Percentiles rank a stretch among this genome's conserved stretches.
Evolutionary conservation across 2,329 filamentous ascomycete genomes (phyloP).

Genomic region (Nothopassalora personata): DNA sequence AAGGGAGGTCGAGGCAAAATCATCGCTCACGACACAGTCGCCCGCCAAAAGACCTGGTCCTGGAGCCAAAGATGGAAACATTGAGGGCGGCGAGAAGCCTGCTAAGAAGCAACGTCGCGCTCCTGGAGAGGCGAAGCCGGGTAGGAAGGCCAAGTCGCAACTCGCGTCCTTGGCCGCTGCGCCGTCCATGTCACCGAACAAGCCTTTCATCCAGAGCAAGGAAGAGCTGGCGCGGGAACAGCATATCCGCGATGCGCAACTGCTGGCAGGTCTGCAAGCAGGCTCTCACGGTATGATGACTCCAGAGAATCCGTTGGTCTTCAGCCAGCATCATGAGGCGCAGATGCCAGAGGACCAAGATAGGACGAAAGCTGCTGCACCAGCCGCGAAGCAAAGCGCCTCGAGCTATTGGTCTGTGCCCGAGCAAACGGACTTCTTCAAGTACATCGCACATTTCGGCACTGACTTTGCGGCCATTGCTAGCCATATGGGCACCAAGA

Average conservation of each 20-base stretch:
- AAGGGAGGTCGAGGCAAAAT: conserved; percentile 58
- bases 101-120: conserved; percentile 28
- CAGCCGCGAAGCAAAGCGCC: conserved; percentile 27
- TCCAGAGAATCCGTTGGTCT: conserved; percentile 17
- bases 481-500: conserved; percentile 75
- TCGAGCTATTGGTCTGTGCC: conserved; percentile 87
- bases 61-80: conserved; percentile 24
- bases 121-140: conserved; percentile 30
- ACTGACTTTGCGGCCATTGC: conserved; percentile 74
- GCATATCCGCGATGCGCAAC: conserved; percentile 30
- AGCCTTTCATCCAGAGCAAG: conserved; percentile 24
- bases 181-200: conserved; percentile 30
- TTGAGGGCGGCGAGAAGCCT: conserved; percentile 31
- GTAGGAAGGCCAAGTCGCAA: conserved; percentile 38
- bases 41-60: conserved; percentile 34
- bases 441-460: conserved; percentile 67
- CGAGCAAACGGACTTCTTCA: conserved; percentile 71
- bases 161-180: conserved; percentile 34
- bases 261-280: conserved; percentile 29
- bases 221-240: conserved; percentile 27
- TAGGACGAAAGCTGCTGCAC: conserved; percentile 17
- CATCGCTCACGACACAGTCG: conserved; percentile 53
- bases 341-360: conserved; percentile 21
- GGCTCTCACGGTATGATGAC: conserved; percentile 15
- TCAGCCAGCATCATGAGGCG: conserved; percentile 20